phyloP scores from a whole-genome alignment of 2,329 filamentous ascomycete species.

The Lachnellula suecica region DNA sequence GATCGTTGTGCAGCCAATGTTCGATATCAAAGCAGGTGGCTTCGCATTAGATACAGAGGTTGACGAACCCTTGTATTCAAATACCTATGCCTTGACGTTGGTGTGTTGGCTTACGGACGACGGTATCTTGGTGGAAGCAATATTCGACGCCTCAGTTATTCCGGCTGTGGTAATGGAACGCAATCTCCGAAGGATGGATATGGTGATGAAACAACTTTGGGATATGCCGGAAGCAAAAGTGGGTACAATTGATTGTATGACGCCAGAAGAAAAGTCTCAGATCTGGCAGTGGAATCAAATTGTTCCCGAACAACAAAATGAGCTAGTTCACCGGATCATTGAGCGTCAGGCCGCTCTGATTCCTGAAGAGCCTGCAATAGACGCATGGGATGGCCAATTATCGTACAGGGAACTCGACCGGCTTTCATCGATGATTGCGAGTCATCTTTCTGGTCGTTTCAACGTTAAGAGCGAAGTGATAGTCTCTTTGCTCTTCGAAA shows the following conservation, averaged over 20 bases:
- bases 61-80: conserved; percentile 29
- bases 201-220: background rate
- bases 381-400: conserved; percentile 21
- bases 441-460: conserved; percentile 4
- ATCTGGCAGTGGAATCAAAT: conserved; percentile 13
- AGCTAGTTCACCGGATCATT: conserved; percentile 20
- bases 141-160: conserved; percentile 36
- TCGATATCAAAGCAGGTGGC: conserved; percentile 19
- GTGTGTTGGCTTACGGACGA: conserved; percentile 41
- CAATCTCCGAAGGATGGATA: background rate
- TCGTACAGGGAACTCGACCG: conserved; percentile 20
- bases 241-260: background rate
- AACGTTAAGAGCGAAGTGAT: conserved; percentile 12
- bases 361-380: conserved; percentile 19
- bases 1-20: conserved; percentile 14
- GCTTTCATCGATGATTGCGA: conserved; percentile 16
- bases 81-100: conserved; percentile 47
- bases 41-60: conserved; percentile 29
- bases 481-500: conserved; percentile 29
- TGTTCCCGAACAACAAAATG: background rate
- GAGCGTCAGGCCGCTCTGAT: background rate
- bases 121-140: conserved; percentile 41
- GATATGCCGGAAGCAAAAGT: background rate
- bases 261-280: background rate
- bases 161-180: background rate